phyloP scores from a whole-genome alignment of 108 stramenopile genomes.

The Skeletonema grethae region DNA sequence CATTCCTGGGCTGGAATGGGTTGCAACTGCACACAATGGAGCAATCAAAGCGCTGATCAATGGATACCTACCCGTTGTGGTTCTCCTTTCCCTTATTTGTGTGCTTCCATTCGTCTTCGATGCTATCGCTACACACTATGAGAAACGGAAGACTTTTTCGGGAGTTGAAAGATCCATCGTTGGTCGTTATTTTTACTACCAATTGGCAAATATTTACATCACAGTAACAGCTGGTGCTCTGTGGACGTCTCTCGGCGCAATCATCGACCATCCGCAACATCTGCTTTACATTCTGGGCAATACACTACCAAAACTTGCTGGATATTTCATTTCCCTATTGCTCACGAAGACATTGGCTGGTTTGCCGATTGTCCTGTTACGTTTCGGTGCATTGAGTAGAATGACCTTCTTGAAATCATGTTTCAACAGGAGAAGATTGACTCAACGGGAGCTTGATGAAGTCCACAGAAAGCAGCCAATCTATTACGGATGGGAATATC shows the following conservation, averaged over 20 bases:
- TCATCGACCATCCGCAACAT: slow-evolving; percentile 51
- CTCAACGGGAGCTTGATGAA: slow-evolving; percentile 52
- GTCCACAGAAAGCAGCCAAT: slow-evolving; percentile 54
- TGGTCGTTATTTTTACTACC: slow-evolving; percentile 47
- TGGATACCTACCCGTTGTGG: slow-evolving; percentile 61
- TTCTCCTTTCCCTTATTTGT: slow-evolving; percentile 54
- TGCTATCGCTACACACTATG: slow-evolving; percentile 47
- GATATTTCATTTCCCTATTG: slow-evolving; percentile 59
- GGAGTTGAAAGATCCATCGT: slow-evolving; percentile 56
- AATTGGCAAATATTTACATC: slow-evolving; percentile 64
- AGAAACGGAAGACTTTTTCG: slow-evolving; percentile 57
- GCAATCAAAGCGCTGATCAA: slow-evolving; percentile 45
- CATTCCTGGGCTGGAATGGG: slow-evolving; percentile 51
- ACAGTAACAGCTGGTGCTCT: slow-evolving; percentile 62
- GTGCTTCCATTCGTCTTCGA: slow-evolving; percentile 59
- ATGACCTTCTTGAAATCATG: slow-evolving; percentile 49
- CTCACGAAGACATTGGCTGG: slow-evolving; percentile 64
- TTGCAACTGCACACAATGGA: slow-evolving; percentile 30
- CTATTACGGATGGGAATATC: slow-evolving; percentile 61
- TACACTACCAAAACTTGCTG: slow-evolving; percentile 50
- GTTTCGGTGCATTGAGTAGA: slow-evolving; percentile 50
- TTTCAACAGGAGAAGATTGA: slow-evolving; percentile 53
- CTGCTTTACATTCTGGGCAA: slow-evolving; percentile 47
- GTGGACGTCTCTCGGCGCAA: slow-evolving; percentile 45
- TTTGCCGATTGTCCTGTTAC: slow-evolving; percentile 56